Evolutionary conservation across 441 rosid genomes (phyloP).

Genomic region (Mallotus japonicus): DNA sequence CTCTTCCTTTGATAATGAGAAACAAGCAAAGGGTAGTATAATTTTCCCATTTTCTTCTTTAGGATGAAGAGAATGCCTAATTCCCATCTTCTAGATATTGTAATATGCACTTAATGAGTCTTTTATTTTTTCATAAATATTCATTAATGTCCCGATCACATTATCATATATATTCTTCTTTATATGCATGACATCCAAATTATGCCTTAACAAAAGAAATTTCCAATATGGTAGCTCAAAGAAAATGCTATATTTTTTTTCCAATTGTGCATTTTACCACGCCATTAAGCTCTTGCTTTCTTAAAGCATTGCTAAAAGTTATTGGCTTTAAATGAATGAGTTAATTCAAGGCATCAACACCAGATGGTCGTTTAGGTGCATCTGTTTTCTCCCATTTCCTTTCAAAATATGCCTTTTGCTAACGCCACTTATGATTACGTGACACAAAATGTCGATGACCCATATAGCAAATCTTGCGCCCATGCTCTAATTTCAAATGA

Average conservation of each 20-base stretch:
- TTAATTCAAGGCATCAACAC: background rate
- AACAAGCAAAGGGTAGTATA: background rate
- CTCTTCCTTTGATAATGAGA: background rate
- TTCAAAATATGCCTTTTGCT: no score
- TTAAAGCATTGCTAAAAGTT: background rate
- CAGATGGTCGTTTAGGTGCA: background rate
- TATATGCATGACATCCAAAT: slow-evolving; percentile 5
- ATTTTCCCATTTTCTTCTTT: background rate
- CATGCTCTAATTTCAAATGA: no score
- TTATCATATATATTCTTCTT: background rate
- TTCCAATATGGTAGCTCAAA: background rate
- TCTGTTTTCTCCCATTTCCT: no score
- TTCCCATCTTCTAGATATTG: background rate
- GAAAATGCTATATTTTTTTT: slow-evolving; percentile 1
- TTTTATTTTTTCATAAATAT: background rate
- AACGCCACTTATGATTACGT: no score
- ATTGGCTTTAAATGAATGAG: background rate
- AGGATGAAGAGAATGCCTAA: background rate
- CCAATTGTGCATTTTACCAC: background rate
- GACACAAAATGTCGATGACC: no score
- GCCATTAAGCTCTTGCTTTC: background rate
- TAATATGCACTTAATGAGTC: background rate
- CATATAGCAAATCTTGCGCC: no score
- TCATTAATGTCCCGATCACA: background rate
- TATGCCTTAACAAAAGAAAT: background rate